These are phyloP conservation scores for Coccomyxa sp. DNA, from an alignment of 139 green algal genomes.

Conservation along the genomic window DNA sequence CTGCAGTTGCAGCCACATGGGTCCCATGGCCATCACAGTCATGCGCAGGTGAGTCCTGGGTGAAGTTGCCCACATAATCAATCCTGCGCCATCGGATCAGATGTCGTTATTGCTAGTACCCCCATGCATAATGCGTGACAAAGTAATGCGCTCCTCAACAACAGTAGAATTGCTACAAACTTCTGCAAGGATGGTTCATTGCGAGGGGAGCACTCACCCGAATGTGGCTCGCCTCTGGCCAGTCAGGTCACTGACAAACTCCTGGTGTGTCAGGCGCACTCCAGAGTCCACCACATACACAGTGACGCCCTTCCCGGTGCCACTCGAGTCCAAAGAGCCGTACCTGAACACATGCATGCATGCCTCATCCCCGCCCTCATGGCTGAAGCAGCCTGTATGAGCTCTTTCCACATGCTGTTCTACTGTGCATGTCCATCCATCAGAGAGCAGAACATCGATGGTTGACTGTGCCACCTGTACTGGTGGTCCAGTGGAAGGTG, in stretches of 20 bases:
- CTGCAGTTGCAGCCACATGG: conserved; percentile 29
- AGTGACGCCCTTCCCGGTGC: conserved; percentile 25
- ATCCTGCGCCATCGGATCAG: not conserved
- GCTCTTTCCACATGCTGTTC: not conserved
- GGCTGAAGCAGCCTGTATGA: not conserved
- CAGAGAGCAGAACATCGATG: not conserved
- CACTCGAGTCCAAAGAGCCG: not conserved
- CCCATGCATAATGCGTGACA: too few species aligned
- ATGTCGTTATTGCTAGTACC: too few species aligned
- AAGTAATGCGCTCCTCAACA: too few species aligned
- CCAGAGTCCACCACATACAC: conserved; percentile 44
- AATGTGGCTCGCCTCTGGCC: conserved; percentile 1
- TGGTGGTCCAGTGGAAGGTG: conserved; percentile 14
- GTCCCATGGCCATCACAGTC: conserved; percentile 38
- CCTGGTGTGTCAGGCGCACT: conserved; percentile 22
- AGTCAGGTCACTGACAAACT: conserved; percentile 24
- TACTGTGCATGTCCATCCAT: not conserved
- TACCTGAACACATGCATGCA: conserved; percentile 5
- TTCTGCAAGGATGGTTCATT: too few species aligned
- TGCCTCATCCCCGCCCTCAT: not conserved
- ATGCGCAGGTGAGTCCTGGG: not conserved
- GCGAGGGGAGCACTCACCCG: conserved; percentile 3
- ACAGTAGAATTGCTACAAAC: too few species aligned
- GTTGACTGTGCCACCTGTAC: conserved; percentile 5
- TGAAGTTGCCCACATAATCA: not conserved